Percentiles rank a stretch among this genome's conserved stretches.
Conservation (phyloP, 345 rosid species). For the Kernera saxatilis region DNA sequence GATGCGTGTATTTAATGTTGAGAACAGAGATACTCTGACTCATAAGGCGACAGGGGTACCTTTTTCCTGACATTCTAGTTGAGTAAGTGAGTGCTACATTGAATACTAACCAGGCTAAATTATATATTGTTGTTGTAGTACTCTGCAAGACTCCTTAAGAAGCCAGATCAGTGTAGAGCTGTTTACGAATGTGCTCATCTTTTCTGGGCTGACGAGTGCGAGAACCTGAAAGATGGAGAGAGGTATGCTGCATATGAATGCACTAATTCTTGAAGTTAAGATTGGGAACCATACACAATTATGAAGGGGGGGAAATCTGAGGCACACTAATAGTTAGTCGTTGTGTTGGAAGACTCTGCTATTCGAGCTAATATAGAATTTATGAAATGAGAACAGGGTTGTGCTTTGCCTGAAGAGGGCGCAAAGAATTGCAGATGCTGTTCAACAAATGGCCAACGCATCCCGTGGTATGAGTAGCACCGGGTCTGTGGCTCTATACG, state of each 20-base stretch:
- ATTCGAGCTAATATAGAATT: conserved; percentile 1
- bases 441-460: conserved; percentile 76
- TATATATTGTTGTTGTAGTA: conserved; percentile 51
- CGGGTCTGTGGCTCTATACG: conserved; percentile 66
- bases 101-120: not conserved
- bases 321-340: not conserved
- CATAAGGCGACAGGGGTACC: conserved; percentile 97
- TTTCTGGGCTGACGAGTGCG: conserved; percentile 87
- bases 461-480: conserved; percentile 59
- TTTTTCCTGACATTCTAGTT: conserved; percentile 1
- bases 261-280: not conserved
- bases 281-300: not conserved
- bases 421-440: conserved; percentile 81
- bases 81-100: not conserved
- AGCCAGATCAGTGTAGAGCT: conserved; percentile 99
- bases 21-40: conserved; percentile 87
- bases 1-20: conserved; percentile 90
- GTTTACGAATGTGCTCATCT: conserved; percentile 91
- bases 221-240: conserved; percentile 88
- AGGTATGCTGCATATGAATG: conserved; percentile 46
- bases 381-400: conserved; percentile 48
- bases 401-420: conserved; percentile 84
- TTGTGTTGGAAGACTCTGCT: not conserved
- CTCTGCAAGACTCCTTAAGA: conserved; percentile 89
- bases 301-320: not conserved